These are phyloP conservation scores for Westerdykella aurantiaca DNA, from an alignment of 2,329 filamentous ascomycete genomes.

Conservation along the genomic window DNA sequence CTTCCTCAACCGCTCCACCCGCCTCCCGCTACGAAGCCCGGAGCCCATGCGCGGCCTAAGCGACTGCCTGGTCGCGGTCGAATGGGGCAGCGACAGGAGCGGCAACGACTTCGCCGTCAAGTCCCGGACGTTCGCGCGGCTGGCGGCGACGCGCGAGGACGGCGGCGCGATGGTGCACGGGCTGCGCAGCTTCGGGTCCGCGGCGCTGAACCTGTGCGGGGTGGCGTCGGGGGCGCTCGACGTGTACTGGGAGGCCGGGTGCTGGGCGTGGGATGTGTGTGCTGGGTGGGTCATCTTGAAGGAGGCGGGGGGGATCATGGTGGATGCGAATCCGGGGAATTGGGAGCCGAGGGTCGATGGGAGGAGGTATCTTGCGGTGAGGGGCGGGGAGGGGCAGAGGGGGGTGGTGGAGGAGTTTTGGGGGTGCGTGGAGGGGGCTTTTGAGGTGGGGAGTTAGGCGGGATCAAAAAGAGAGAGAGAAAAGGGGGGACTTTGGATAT, in stretches of 20 bases:
- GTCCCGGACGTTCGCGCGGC: constrained; percentile 56
- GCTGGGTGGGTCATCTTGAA: constrained; percentile 71
- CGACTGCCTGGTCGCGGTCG: constrained; percentile 30
- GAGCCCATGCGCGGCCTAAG: constrained; percentile 25
- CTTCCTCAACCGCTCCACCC: constrained; percentile 17
- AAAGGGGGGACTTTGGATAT: constrained; percentile 2
- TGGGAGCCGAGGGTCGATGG: constrained; percentile 58
- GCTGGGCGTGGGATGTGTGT: constrained; percentile 81
- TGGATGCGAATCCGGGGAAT: constrained; percentile 64
- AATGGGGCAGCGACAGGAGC: constrained; percentile 66
- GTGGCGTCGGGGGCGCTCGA: constrained; percentile 68
- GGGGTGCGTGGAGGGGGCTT: constrained; percentile 41
- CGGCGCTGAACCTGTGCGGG: constrained; percentile 68
- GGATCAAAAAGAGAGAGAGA: no score
- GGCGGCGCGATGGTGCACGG: constrained; percentile 74
- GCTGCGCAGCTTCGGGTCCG: constrained; percentile 63
- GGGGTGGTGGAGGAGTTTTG: constrained; percentile 47
- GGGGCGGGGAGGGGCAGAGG: constrained; percentile 43
- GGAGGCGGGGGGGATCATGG: constrained; percentile 70
- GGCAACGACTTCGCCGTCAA: constrained; percentile 69
- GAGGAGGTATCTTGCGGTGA: constrained; percentile 50
- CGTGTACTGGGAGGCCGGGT: constrained; percentile 76
- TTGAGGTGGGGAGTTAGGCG: constrained; percentile 40
- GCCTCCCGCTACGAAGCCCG: constrained; percentile 27
- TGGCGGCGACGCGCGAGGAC: constrained; percentile 48